Evolutionary conservation across 2,329 filamentous ascomycete species (phyloP), one percentile per base, ranked within the genome.

Genomic region (Penicillium sp.): DNA sequence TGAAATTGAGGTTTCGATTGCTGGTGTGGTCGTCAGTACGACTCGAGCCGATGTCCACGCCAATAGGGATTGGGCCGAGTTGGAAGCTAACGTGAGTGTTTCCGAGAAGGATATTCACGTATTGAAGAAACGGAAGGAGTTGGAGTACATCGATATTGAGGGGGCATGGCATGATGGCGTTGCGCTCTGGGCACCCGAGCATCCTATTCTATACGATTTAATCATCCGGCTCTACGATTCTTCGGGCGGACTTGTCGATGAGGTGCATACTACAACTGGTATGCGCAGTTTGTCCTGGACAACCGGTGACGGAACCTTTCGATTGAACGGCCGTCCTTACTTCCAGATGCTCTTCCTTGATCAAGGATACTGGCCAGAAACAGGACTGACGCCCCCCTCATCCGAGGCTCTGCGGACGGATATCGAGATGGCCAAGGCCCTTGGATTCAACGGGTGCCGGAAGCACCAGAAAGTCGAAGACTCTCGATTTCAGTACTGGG

Each of bases 311-410:
- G 79, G 82, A 0, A 82, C 83, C 0, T 85, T 88, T 76, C 77
- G 82, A 7, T 73, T 90, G 22, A 91, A 90, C 58, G 86, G 85
- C 19, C 79, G 88, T 54, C 88, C 88, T 27, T 75, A 85, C 35
- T 90, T 90, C 69, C 79, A 84, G 35, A 86, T 89, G 48, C 85
- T 87, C 3, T 86, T 87, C 0, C 77, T 90, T 0, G 88, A 91
- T 56, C 88, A 90, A 63, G 88, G 88, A 0, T 89, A 81, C 68
- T 90, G 87, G 87, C 87, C 86, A 0, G 86, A 90, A 62, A 88
- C 88, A 0, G 78, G 90, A 1, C 80, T 90, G 63, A 82, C 82
- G 0, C 83, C 88, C 0, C 88, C 88, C 0, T 89, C 81, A 2
- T 75, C 79, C 1, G 86, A 90, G 57, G 87, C 87, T 0, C 84